A percentile compares a stretch with the other conserved stretches of the same genome.
These are phyloP conservation scores for Panicum miliaceum DNA, from an alignment of 176 grass and related monocot genomes.

Conservation along the genomic window DNA sequence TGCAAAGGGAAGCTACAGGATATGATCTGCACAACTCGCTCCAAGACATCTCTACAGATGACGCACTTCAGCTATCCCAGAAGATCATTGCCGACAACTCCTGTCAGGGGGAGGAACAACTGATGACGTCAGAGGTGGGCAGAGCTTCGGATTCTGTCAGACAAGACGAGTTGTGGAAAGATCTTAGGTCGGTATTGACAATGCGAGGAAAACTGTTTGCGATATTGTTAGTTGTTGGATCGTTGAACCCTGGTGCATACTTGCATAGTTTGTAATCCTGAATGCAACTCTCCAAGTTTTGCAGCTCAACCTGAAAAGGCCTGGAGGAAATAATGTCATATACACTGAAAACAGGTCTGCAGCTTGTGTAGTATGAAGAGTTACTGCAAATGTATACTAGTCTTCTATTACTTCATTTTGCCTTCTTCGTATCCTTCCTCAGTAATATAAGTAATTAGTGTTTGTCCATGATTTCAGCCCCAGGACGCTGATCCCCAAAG, in stretches of 20 bases:
- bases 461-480: neutral
- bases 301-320: neutral
- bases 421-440: neutral
- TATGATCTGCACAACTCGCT: conserved; percentile 33
- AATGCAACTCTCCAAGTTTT: neutral
- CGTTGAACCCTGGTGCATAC: neutral
- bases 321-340: neutral
- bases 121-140: too few relatives aligned
- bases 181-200: too few relatives aligned
- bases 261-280: neutral
- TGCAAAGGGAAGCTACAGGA: conserved; percentile 39
- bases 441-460: too few relatives aligned
- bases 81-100: conserved; percentile 34
- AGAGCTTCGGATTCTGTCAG: too few relatives aligned
- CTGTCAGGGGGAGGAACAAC: conserved; percentile 21
- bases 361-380: neutral
- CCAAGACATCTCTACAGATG: conserved; percentile 43
- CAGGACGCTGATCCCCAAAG: neutral
- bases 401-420: neutral
- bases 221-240: neutral
- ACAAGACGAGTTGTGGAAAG: too few relatives aligned
- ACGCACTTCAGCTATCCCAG: conserved; percentile 48
- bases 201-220: neutral
- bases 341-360: neutral
- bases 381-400: neutral